These are phyloP conservation scores for Coemansia sp. DNA, from an alignment of 192 early-diverging fungal genomes.

Conservation along the genomic window DNA sequence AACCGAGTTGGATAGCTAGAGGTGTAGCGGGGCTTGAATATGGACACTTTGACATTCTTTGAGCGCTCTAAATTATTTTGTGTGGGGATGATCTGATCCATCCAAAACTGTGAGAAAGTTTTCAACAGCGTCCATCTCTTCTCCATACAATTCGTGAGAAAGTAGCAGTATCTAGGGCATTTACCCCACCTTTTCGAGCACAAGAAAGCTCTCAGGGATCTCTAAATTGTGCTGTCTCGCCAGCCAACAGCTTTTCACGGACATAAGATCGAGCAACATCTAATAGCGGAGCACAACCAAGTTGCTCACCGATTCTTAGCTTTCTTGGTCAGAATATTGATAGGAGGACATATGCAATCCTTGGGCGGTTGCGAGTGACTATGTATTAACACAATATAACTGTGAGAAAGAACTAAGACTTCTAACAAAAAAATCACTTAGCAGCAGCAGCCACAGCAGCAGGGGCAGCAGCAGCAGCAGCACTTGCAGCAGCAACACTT, in stretches of 20 bases:
- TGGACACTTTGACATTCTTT: too few relatives aligned
- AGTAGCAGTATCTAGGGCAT: neutral
- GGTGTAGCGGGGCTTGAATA: neutral
- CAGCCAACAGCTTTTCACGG: neutral
- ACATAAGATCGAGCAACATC: too few relatives aligned
- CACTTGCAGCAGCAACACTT: conserved; percentile 33
- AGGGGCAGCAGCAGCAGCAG: conserved; percentile 35
- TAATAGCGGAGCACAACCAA: too few relatives aligned
- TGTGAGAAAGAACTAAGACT: neutral
- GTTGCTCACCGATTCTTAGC: too few relatives aligned
- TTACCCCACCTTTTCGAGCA: neutral
- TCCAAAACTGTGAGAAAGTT: neutral
- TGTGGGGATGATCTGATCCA: neutral
- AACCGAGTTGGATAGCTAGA: neutral
- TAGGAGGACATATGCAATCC: too few relatives aligned
- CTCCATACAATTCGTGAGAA: neutral
- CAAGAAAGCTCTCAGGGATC: neutral
- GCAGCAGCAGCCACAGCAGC: conserved; percentile 25
- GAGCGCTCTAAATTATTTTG: neutral
- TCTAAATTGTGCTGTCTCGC: neutral
- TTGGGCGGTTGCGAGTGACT: too few relatives aligned
- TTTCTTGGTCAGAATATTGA: too few relatives aligned
- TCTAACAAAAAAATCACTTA: neutral
- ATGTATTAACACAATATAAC: neutral
- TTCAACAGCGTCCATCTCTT: neutral